Evolutionary conservation across 148 eudicot genomes (phyloP), one percentile per base, ranked within the genome.

Genomic region (Rhododendron mucronatum): DNA sequence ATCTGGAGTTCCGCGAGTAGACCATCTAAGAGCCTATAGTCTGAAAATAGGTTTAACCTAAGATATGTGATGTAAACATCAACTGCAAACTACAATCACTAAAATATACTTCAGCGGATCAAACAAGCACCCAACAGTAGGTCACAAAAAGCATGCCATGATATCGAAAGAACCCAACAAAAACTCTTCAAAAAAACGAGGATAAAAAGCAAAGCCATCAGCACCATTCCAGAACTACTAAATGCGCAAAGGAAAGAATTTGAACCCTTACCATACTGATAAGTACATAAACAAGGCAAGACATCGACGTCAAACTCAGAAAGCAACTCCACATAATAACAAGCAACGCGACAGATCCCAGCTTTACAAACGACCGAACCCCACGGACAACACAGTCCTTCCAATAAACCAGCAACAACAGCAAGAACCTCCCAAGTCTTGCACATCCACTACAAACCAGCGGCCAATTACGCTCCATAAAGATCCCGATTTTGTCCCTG

Each of bases 271-370:
- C 99, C 96, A 92, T 89, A 86, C 97, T 94, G 91, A 93, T 88
- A 85, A 97, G 92, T 74, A 94, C 92, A 88, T 95, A 97, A 85
- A 91, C 79, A 65, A 97, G 91, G 91, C 98, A 95, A n/a, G 98
- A 94, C 86, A 95, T 86, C 15, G 99, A 97, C 10, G 99, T 97
- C 95, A 95, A 93, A 91, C 99, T 95, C 80, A 97, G 92, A 83
- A 97, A 97, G 89, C 95, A 95, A 86, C 99, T 91, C 99, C 99
- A 97, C 98, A 97, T 93, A 28, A 97, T 93, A 84, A 97, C 92
- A 51, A 97, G 89, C 95, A 97, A 88, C 23, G 99, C 98, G 0
- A 92, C 96, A 0, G 98, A 94, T 83, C 95, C 93, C 84, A 97
- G 85, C 83, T 87, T 90, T 21, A 91, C 39, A 75, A 93, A 85